Base-by-base conservation (phyloP, 495 filamentous ascomycete species). In the Daldinia decipiens region DNA sequence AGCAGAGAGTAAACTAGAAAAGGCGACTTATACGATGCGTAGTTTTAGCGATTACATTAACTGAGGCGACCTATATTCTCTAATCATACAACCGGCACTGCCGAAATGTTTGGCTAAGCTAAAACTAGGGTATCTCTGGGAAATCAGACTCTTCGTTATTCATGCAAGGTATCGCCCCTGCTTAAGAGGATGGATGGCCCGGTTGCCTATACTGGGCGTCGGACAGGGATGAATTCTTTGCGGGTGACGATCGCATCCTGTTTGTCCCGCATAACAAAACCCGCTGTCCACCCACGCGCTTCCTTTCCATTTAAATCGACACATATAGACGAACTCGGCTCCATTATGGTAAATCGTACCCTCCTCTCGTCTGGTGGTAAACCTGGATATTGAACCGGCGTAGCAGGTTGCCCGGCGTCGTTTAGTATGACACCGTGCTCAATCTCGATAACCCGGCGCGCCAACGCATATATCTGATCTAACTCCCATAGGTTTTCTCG, bases 401-500 rank as follows among this genome's bases (percentile, higher is more conserved):
- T 40, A 9, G 31, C 34, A 29, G 65, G 65, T 5, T 34, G 55
- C 12, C 65, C 65, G n/a, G n/a, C 17, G 3, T 53, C 61, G 26
- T 67, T 43, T 21, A 68, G 52, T 31, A 65, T 17, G 27, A 76
- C 39, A 8, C 72, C 70, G 52, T 81, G 79, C 43, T 81, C 79
- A 31, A 76, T 65, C 53, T 81, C 77, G 26, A 81, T 78, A 4
- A 77, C 38, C 3, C 75, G 71, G 17, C 54, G 73, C 32, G 65
- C 67, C 32, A 80, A 57, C 4, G 68, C 73, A 29, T 70, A 70
- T 64, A 78, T 72, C 11, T 65, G 55, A 4, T 58, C 59, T 5
- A 56, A 31, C 56, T 81, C 78, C 76, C 77, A 81, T 7, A 79
- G 53, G 3, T 72, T 76, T 45, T 81, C 78, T 15, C 74, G 61